These are phyloP conservation scores for Botryosphaeria dothidea DNA, from an alignment of 2,329 filamentous ascomycete species.

Conservation along the genomic window DNA sequence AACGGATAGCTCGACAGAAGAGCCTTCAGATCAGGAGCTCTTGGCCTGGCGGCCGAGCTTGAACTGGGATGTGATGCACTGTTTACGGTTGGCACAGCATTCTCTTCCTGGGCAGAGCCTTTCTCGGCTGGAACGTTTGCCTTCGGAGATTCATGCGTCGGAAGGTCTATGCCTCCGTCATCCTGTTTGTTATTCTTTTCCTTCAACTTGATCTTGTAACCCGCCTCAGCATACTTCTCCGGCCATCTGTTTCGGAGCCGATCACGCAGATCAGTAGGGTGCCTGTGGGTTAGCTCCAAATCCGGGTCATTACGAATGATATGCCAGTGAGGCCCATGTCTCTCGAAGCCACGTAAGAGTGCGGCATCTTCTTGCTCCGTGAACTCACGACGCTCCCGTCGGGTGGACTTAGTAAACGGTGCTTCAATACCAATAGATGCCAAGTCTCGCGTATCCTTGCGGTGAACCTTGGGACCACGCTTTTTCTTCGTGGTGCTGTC, in stretches of 20 bases:
- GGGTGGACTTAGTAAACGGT: constrained; percentile 51
- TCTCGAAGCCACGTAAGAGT: constrained; percentile 58
- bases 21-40: constrained; percentile 22
- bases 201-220: constrained; percentile 41
- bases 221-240: constrained; percentile 55
- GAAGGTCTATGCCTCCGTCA: neutral
- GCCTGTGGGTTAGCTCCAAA: constrained; percentile 51
- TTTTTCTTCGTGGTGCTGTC: neutral
- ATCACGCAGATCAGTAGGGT: constrained; percentile 59
- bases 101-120: neutral
- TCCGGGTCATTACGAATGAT: constrained; percentile 57
- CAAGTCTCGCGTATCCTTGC: constrained; percentile 34
- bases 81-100: neutral
- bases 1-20: constrained; percentile 25
- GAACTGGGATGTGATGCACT: neutral
- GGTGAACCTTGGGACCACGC: constrained; percentile 22
- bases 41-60: neutral
- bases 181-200: constrained; percentile 26
- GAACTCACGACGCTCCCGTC: constrained; percentile 58
- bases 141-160: neutral
- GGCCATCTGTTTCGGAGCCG: constrained; percentile 62
- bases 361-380: constrained; percentile 59
- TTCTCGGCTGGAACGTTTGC: neutral
- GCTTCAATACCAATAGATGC: constrained; percentile 50
- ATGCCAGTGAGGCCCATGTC: constrained; percentile 62